Percentiles rank a stretch among this genome's conserved stretches.
Conservation (phyloP, 208 protist species). For the Borovskyia barvae region DNA sequence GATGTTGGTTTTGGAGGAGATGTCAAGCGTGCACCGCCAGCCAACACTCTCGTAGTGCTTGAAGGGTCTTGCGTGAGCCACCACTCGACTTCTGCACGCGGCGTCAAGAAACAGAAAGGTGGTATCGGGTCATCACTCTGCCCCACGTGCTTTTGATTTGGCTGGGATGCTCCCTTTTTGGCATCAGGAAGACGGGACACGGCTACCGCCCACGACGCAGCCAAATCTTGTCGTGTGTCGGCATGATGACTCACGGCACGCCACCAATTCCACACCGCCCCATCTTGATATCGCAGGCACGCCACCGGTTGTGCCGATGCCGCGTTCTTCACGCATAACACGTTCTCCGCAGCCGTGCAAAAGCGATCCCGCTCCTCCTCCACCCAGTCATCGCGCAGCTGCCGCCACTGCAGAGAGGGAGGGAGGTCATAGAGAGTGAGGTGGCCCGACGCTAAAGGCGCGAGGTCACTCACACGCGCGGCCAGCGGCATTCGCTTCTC, state of each 20-base stretch:
- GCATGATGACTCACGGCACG: background rate
- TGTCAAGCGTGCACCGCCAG: background rate
- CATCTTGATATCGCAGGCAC: conserved; percentile 25
- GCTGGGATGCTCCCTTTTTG: background rate
- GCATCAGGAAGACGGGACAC: background rate
- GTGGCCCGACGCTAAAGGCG: too few relatives aligned
- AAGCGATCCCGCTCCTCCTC: background rate
- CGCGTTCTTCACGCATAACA: background rate
- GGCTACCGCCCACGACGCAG: background rate
- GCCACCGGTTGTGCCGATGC: background rate
- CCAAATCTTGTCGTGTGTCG: background rate
- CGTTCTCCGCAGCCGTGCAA: background rate
- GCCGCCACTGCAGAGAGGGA: conserved; percentile 11
- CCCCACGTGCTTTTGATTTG: background rate
- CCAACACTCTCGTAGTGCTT: background rate
- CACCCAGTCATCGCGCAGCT: conserved; percentile 8
- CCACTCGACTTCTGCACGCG: conserved; percentile 23
- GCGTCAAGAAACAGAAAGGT: conserved; percentile 6
- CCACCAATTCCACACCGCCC: conserved; percentile 1
- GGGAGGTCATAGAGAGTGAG: conserved; percentile 1
- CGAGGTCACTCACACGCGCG: too few relatives aligned
- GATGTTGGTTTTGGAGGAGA: background rate
- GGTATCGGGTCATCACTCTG: background rate
- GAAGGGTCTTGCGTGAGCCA: conserved; percentile 5
- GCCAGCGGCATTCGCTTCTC: too few relatives aligned